phyloP scores from a whole-genome alignment of 805 yeast genomes.

The Maudiozyma bulderi region DNA sequence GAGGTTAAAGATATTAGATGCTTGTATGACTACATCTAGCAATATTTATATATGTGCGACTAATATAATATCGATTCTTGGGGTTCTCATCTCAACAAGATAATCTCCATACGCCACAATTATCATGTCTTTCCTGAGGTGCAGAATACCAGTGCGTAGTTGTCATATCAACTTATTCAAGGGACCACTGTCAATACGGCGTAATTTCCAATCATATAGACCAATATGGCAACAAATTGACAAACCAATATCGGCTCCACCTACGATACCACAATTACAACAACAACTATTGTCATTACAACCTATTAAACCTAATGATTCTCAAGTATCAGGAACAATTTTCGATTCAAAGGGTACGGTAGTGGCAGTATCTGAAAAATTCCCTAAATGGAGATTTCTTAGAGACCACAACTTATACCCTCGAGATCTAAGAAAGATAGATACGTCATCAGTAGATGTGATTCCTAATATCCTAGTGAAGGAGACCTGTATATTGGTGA shows the following conservation, averaged over 20 bases:
- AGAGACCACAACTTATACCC: slow-evolving; percentile 70
- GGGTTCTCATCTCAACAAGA: neutral
- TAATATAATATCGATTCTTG: too few relatives aligned
- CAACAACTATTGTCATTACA: slow-evolving; percentile 20
- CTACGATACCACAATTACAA: slow-evolving; percentile 1
- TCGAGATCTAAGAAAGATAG: slow-evolving; percentile 78
- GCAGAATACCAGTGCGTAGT: neutral
- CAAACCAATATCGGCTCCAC: neutral
- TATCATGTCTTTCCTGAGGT: neutral
- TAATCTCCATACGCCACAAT: neutral
- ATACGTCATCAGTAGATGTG: slow-evolving; percentile 61
- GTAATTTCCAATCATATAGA: neutral
- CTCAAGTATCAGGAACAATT: slow-evolving; percentile 64
- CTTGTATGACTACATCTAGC: too few relatives aligned
- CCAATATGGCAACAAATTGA: neutral
- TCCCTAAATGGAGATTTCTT: slow-evolving; percentile 67
- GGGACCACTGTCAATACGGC: neutral
- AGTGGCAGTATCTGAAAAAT: slow-evolving; percentile 66
- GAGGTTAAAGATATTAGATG: too few relatives aligned
- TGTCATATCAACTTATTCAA: neutral
- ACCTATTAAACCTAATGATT: slow-evolving; percentile 36
- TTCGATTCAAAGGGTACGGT: slow-evolving; percentile 70
- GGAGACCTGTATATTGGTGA: slow-evolving; percentile 64
- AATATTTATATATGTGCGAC: too few relatives aligned
- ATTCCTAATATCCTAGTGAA: slow-evolving; percentile 85